These are phyloP conservation scores for Silybum marianum DNA, from an alignment of 129 eudicot genomes.

Conservation along the genomic window DNA sequence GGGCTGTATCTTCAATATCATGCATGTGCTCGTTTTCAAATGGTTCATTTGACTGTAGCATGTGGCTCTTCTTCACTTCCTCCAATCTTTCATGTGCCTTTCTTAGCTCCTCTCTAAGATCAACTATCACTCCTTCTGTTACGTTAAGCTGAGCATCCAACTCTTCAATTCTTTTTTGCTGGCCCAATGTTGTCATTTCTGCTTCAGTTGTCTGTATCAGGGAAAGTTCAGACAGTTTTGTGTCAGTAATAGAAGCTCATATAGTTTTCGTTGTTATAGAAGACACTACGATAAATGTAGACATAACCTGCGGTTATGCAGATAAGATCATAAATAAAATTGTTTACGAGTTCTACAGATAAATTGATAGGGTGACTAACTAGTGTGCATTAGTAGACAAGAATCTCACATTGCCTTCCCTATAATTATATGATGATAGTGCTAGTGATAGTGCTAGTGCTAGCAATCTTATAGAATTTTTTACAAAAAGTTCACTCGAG, in stretches of 20 bases:
- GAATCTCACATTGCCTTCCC: background rate
- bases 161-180: conserved; percentile 57
- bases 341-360: too few relatives aligned
- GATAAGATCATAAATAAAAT: background rate
- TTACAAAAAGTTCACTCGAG: background rate
- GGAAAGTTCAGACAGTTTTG: background rate
- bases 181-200: conserved; percentile 38
- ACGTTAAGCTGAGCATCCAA: conserved; percentile 73
- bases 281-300: conserved; percentile 1
- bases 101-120: conserved; percentile 67
- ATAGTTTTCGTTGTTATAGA: conserved; percentile 9
- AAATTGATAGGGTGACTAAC: background rate
- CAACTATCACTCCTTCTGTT: conserved; percentile 63
- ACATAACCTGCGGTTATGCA: background rate
- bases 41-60: conserved; percentile 17
- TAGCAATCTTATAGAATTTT: background rate
- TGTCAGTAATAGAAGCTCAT: conserved; percentile 17
- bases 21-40: conserved; percentile 3
- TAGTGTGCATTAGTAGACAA: background rate
- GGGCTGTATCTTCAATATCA: conserved; percentile 19
- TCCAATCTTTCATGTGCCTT: conserved; percentile 49
- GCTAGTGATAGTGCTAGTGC: background rate
- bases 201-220: conserved; percentile 56
- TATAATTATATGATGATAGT: background rate
- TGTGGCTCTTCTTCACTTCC: conserved; percentile 34